A percentile compares a stretch with the other conserved stretches of the same genome.
Conservation (phyloP, 306 rosid genomes). For the Rubus parviflorus region DNA sequence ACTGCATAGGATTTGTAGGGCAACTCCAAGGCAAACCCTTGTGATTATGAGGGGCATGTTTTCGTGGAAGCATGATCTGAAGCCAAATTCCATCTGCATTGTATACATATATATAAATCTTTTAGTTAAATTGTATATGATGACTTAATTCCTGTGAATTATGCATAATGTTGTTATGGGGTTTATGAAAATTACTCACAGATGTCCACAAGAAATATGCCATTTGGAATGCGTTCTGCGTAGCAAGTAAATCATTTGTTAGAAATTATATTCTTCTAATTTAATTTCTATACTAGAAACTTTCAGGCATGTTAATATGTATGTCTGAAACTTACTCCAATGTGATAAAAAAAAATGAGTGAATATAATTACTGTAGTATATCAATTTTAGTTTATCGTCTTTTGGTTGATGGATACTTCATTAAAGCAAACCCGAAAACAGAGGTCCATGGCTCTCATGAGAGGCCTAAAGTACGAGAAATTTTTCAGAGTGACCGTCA, state of each 20-base stretch:
- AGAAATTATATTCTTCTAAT: neutral
- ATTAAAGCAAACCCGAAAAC: too few species aligned
- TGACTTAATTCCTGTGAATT: neutral
- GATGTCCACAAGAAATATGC: conserved; percentile 57
- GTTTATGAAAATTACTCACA: conserved; percentile 27
- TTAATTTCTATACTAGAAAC: too few species aligned
- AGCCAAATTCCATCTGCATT: conserved; percentile 51
- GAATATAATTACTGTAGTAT: too few species aligned
- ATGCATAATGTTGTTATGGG: neutral
- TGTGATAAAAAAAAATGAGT: too few species aligned
- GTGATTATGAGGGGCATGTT: conserved; percentile 42
- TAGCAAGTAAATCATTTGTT: neutral
- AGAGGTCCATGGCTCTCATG: too few species aligned
- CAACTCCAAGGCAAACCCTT: conserved; percentile 54
- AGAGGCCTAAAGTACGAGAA: too few species aligned
- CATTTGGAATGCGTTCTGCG: conserved; percentile 67
- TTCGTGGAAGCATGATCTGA: conserved; percentile 59
- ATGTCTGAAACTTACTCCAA: too few species aligned
- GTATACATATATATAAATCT: neutral
- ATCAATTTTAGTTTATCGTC: too few species aligned
- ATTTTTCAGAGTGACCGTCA: too few species aligned
- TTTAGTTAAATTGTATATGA: neutral
- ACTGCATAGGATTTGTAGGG: conserved; percentile 56
- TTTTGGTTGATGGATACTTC: too few species aligned
- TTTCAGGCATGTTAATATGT: too few species aligned